Percentiles rank a stretch among this genome's conserved stretches.
Evolutionary conservation across 2,329 filamentous ascomycete genomes (phyloP).

Genomic region (Gremmenia infestans): DNA sequence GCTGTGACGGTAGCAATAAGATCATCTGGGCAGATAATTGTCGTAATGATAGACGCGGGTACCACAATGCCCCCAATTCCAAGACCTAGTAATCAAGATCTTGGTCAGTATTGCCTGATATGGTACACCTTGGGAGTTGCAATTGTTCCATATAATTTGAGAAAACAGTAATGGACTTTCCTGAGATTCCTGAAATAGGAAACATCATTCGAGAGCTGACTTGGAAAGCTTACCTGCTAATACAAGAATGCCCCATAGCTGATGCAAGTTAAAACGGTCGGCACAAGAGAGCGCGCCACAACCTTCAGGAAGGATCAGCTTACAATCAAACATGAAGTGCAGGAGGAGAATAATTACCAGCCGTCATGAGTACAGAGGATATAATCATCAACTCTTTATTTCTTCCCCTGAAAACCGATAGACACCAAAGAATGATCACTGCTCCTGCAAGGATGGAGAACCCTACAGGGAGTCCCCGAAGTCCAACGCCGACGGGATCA

Average conservation of each 20-base stretch:
- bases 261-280: slow-evolving; percentile 45
- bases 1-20: slow-evolving; percentile 66
- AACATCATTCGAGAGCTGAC: too few relatives aligned
- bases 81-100: slow-evolving; percentile 32
- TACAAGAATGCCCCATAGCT: slow-evolving; percentile 52
- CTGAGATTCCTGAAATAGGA: too few relatives aligned
- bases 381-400: slow-evolving; percentile 55
- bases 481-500: slow-evolving; percentile 56
- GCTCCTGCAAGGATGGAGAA: slow-evolving; percentile 59
- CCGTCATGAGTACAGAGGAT: slow-evolving; percentile 60
- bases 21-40: slow-evolving; percentile 65
- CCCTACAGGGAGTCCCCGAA: slow-evolving; percentile 59
- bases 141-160: too few relatives aligned
- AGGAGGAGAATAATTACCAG: slow-evolving; percentile 20
- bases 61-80: slow-evolving; percentile 65
- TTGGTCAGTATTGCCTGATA: too few relatives aligned
- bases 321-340: not conserved
- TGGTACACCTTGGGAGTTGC: too few relatives aligned
- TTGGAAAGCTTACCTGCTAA: slow-evolving; percentile 38
- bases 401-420: slow-evolving; percentile 54
- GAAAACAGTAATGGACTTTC: too few relatives aligned
- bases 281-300: slow-evolving; percentile 48
- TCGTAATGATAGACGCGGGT: slow-evolving; percentile 61
- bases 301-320: slow-evolving; percentile 30
- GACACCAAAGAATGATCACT: slow-evolving; percentile 50